Evolutionary conservation across 441 rosid genomes (phyloP).

Genomic region (Lepidium campestre): DNA sequence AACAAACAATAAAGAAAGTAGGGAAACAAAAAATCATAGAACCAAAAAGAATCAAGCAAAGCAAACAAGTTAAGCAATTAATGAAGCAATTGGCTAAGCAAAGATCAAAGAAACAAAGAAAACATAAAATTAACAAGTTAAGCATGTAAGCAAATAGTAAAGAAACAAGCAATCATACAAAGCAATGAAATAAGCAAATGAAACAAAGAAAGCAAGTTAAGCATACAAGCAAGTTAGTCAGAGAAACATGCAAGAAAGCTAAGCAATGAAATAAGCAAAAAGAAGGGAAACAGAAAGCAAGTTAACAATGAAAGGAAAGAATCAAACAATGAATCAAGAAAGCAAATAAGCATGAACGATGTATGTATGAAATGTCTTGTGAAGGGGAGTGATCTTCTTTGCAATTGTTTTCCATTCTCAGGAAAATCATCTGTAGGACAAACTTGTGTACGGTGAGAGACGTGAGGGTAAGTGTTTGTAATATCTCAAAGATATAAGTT

Average conservation of each 20-base stretch:
- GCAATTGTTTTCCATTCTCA: too few relatives aligned
- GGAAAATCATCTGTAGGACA: too few relatives aligned
- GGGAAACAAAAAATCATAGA: not conserved
- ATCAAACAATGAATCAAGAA: not conserved
- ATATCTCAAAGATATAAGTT: too few relatives aligned
- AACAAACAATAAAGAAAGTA: too few relatives aligned
- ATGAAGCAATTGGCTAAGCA: not conserved
- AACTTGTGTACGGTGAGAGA: too few relatives aligned
- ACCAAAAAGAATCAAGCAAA: not conserved
- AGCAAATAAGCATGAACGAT: not conserved
- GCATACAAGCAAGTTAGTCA: too few relatives aligned
- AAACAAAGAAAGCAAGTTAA: too few relatives aligned
- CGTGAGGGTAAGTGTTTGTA: too few relatives aligned
- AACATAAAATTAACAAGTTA: not conserved
- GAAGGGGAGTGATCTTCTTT: too few relatives aligned
- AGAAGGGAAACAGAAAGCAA: too few relatives aligned
- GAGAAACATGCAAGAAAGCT: too few relatives aligned
- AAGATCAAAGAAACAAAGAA: not conserved
- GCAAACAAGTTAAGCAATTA: not conserved
- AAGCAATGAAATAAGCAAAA: not conserved
- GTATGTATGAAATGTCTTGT: not conserved
- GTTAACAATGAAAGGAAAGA: not conserved
- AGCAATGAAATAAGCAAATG: too few relatives aligned
- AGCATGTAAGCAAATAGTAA: not conserved
- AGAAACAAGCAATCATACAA: not conserved